Evolutionary conservation across 805 yeast species (phyloP).

Genomic region (Yamadazyma insecticola): DNA sequence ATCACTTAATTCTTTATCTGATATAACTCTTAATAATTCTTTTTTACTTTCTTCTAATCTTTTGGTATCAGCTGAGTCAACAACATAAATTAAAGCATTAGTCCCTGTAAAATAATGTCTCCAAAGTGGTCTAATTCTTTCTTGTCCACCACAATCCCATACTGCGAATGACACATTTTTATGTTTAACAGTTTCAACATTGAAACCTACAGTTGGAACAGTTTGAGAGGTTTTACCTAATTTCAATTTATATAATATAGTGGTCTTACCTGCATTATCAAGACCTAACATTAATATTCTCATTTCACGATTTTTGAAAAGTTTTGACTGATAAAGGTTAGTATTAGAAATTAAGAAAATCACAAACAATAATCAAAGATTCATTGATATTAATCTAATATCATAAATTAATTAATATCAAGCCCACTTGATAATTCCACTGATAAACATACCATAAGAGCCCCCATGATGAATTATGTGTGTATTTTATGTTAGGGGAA

Average conservation of each 20-base stretch:
- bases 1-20: conserved; percentile 78
- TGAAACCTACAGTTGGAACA: conserved; percentile 92
- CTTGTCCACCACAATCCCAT: conserved; percentile 98
- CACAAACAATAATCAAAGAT: too few relatives aligned
- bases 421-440: too few relatives aligned
- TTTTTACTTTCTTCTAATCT: conserved; percentile 74
- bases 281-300: conserved; percentile 90
- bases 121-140: conserved; percentile 88
- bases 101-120: conserved; percentile 94
- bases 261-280: conserved; percentile 91
- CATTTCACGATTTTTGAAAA: conserved; percentile 84
- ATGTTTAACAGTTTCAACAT: conserved; percentile 81
- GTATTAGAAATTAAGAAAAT: too few relatives aligned
- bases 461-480: conserved; percentile 10
- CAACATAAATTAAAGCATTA: conserved; percentile 85
- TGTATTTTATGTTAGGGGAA: too few relatives aligned
- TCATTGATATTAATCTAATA: too few relatives aligned
- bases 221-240: conserved; percentile 70
- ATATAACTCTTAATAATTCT: conserved; percentile 72
- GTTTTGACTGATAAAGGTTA: conserved; percentile 35
- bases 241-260: conserved; percentile 79
- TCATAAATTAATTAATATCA: too few relatives aligned
- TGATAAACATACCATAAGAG: conserved; percentile 11
- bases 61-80: conserved; percentile 71
- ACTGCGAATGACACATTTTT: conserved; percentile 80